Percentiles rank a stretch among this genome's conserved stretches.
Conservation (phyloP, 2,329 filamentous ascomycete species). For the Aspergillus pseudotamarii region DNA sequence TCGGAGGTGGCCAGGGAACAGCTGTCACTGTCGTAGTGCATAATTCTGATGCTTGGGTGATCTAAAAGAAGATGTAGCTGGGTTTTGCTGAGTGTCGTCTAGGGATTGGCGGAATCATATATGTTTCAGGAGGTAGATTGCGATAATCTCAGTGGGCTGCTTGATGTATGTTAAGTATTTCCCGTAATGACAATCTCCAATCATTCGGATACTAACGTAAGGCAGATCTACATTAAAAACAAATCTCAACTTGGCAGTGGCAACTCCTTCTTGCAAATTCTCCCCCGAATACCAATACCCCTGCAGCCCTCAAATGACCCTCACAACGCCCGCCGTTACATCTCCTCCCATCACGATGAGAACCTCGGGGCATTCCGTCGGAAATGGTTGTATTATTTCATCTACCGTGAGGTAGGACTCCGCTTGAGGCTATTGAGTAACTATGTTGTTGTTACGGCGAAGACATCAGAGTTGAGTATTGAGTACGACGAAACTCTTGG, state of each 20-base stretch:
- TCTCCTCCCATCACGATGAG: slow-evolving; percentile 71
- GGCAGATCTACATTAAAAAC: slow-evolving; percentile 70
- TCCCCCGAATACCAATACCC: slow-evolving; percentile 43
- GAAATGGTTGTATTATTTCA: slow-evolving; percentile 80
- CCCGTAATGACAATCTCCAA: background rate
- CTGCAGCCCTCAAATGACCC: slow-evolving; percentile 62
- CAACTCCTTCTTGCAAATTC: slow-evolving; percentile 10
- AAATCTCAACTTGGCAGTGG: slow-evolving; percentile 44
- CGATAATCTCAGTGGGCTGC: slow-evolving; percentile 67
- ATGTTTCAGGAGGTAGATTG: slow-evolving; percentile 74
- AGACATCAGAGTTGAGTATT: slow-evolving; percentile 30
- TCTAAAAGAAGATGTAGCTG: background rate
- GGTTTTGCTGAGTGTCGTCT: background rate
- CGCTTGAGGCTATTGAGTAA: slow-evolving; percentile 72
- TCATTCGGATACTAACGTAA: background rate
- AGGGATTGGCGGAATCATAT: slow-evolving; percentile 71
- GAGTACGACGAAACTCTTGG: slow-evolving; percentile 4
- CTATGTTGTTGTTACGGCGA: slow-evolving; percentile 70
- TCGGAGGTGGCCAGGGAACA: background rate
- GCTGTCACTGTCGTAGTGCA: background rate
- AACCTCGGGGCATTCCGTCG: slow-evolving; percentile 68
- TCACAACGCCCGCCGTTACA: slow-evolving; percentile 64
- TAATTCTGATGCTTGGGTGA: background rate
- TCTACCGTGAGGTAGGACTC: slow-evolving; percentile 75
- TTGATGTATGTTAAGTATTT: slow-evolving; percentile 54